These are phyloP conservation scores for Rhodotorula kratochvilovae DNA, from an alignment of 768 basidiomycete genomes.

Conservation along the genomic window DNA sequence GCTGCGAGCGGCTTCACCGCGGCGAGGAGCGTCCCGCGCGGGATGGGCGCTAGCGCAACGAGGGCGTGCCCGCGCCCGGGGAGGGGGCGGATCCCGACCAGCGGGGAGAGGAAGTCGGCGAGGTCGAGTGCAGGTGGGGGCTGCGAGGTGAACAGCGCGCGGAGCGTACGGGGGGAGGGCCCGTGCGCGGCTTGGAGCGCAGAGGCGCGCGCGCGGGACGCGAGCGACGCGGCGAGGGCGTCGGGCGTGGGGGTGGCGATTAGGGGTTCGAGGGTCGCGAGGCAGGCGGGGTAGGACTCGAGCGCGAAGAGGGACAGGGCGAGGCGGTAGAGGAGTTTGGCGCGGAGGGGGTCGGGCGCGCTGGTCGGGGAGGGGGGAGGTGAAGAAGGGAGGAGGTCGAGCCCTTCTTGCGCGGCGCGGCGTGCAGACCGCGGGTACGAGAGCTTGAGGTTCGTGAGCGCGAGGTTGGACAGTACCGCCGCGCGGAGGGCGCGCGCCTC, in stretches of 20 bases:
- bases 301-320: constrained; percentile 56
- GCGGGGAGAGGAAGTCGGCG: background rate
- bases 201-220: constrained; percentile 4
- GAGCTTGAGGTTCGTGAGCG: constrained; percentile 15
- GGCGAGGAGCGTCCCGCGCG: constrained; percentile 1
- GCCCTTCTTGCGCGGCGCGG: background rate
- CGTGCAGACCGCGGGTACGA: background rate
- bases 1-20: background rate
- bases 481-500: background rate
- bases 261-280: constrained; percentile 28
- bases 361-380: background rate
- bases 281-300: constrained; percentile 48
- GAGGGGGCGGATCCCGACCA: background rate
- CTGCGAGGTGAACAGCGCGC: background rate
- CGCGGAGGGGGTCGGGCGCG: background rate
- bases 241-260: constrained; percentile 7
- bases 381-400: background rate
- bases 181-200: background rate
- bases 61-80: background rate
- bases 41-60: background rate
- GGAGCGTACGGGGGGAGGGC: background rate
- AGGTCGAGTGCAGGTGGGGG: background rate
- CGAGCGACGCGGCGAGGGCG: background rate
- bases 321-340: constrained; percentile 8
- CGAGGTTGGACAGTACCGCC: constrained; percentile 20